These are phyloP conservation scores for Phytopythium boreale DNA, from an alignment of 352 stramenopile species.

Conservation along the genomic window DNA sequence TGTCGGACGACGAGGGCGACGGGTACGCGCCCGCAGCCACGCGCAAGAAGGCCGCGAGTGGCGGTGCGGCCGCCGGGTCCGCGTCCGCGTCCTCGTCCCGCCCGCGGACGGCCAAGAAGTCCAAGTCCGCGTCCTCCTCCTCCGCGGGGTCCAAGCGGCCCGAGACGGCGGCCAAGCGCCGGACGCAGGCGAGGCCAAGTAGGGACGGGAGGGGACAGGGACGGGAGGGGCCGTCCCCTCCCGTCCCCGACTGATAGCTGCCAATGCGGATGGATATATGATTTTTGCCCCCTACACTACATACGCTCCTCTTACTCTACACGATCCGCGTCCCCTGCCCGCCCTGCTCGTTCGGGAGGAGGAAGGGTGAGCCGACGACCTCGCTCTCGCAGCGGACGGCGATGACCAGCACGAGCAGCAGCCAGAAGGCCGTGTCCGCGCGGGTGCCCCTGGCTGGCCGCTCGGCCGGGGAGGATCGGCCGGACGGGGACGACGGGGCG, in stretches of 20 bases:
- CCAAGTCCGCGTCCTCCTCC: conserved; percentile 23
- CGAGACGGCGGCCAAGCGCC: conserved; percentile 53
- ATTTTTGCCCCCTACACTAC: too few species aligned
- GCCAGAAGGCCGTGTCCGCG: conserved; percentile 51
- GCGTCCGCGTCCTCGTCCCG: conserved; percentile 14
- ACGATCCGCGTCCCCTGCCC: neutral
- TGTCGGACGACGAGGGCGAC: conserved; percentile 76
- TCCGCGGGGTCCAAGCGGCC: conserved; percentile 51
- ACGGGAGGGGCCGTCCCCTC: too few species aligned
- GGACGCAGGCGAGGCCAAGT: conserved; percentile 39
- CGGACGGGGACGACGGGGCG: neutral
- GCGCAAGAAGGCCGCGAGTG: conserved; percentile 38
- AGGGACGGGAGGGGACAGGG: too few species aligned
- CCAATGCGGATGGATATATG: too few species aligned
- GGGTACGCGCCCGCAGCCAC: conserved; percentile 66
- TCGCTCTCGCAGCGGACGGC: conserved; percentile 64
- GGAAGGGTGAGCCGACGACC: conserved; percentile 49
- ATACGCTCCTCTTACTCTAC: neutral
- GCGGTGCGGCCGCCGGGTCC: too few species aligned
- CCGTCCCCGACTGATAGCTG: too few species aligned
- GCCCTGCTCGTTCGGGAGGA: conserved; percentile 18
- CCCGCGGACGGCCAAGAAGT: conserved; percentile 63
- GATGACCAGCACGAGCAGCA: conserved; percentile 69
- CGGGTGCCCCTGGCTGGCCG: neutral
- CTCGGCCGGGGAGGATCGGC: neutral